A percentile compares a stretch with the other conserved stretches of the same genome.
Evolutionary conservation across 495 filamentous ascomycete species (phyloP).

Genomic region (Lichina pygmaea): DNA sequence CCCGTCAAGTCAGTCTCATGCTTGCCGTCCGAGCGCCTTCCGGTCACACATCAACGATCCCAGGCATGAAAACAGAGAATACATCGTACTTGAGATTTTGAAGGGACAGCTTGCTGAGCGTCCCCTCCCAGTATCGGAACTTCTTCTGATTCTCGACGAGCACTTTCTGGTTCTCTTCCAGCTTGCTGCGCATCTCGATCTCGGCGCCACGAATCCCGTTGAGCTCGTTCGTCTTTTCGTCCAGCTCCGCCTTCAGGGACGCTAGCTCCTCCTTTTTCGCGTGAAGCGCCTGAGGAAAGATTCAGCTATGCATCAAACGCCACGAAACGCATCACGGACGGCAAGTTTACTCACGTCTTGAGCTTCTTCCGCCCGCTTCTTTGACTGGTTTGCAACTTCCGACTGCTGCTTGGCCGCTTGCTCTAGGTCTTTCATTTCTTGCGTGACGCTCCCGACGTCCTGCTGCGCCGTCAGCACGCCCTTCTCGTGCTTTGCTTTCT

Average conservation of each 20-base stretch:
- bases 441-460: constrained; percentile 42
- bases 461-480: constrained; percentile 42
- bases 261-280: constrained; percentile 58
- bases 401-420: constrained; percentile 52
- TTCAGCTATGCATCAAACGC: background rate
- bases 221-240: constrained; percentile 61
- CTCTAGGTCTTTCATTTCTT: constrained; percentile 48
- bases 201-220: constrained; percentile 76
- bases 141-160: constrained; percentile 69
- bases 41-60: background rate
- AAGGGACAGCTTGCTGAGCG: constrained; percentile 50
- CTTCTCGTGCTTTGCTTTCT: constrained; percentile 64
- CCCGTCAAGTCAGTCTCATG: too few species aligned
- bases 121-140: constrained; percentile 63
- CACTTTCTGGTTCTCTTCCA: constrained; percentile 84
- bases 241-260: constrained; percentile 56
- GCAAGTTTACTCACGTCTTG: constrained; percentile 25
- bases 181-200: constrained; percentile 95
- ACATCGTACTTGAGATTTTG: constrained; percentile 32
- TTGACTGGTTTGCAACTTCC: constrained; percentile 41
- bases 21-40: too few species aligned
- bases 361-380: constrained; percentile 57
- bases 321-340: background rate
- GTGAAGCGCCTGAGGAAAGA: constrained; percentile 26
- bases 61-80: background rate